Base-by-base conservation (phyloP, 768 basidiomycete genomes). In the Pleurotus djamor region DNA sequence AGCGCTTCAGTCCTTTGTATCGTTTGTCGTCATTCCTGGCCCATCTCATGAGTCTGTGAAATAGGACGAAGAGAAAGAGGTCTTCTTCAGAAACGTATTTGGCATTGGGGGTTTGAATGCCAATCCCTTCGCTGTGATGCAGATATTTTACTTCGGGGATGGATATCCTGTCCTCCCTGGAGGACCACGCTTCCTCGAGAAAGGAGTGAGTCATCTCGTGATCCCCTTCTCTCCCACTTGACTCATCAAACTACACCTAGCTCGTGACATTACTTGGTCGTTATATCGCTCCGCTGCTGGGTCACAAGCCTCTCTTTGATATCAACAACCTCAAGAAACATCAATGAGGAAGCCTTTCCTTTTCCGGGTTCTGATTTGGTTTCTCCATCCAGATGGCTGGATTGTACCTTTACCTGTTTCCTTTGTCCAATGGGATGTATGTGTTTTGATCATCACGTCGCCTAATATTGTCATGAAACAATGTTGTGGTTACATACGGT, bases 91-190 rank as follows among this genome's bases (percentile, higher is more conserved):
- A 32, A 55, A 55, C 33, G n/a, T 55, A 7, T 55, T 55, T 32
- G 54, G 38, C 17, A 38, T 43, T 17, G 54, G 54, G 2, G 54
- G 54, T 7, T 21, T 43, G 38, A 17, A 37, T 14, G 54, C 54
- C 33, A 55, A 38, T 43, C 54, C 54, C 13, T 55, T 55, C 12
- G 54, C 54, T 43, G 54, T 55, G 17, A 55, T 55, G 54, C 54
- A 55, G 44, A 55, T 55, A 38, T 55, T 55, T 38, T 55, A 55
- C 28, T 44, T 17, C 21, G 54, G 54, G 5, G 54, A 55, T 44
- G 54, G 54, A 9, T 41, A 41, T 44, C 54, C 54, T 9, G 36
- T 12, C 35, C 54, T 55, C 33, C 54, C 54, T n/a, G 54, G 54
- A 4, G 54, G 54, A 28, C 36, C 41, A 14, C 54, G 54, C 38